Evolutionary conservation across 2,329 filamentous ascomycete genomes (phyloP).

Genomic region (Colletotrichum abscissum): DNA sequence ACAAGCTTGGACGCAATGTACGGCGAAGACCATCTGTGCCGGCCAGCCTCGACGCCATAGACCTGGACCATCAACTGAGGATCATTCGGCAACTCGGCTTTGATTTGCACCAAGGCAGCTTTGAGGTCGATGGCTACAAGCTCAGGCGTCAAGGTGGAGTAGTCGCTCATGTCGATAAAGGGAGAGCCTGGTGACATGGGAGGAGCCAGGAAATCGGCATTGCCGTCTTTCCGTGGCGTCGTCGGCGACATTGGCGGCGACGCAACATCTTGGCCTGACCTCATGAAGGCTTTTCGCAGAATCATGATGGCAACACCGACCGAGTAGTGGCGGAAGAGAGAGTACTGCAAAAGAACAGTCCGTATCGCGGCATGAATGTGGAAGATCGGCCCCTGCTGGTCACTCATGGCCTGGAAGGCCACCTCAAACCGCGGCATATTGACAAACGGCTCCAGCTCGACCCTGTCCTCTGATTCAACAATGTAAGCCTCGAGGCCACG

Average conservation of each 20-base stretch:
- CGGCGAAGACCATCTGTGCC: conserved; percentile 88
- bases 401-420: conserved; percentile 84
- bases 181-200: conserved; percentile 49
- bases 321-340: conserved; percentile 92
- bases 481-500: conserved; percentile 90
- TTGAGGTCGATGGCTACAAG: conserved; percentile 86
- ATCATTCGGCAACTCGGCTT: conserved; percentile 87
- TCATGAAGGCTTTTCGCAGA: conserved; percentile 75
- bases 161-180: conserved; percentile 43
- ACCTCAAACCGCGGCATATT: conserved; percentile 89
- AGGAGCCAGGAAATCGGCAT: conserved; percentile 50
- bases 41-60: conserved; percentile 83
- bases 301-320: conserved; percentile 85
- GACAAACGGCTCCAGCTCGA: conserved; percentile 88
- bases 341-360: conserved; percentile 87
- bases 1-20: conserved; percentile 82
- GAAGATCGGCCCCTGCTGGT: conserved; percentile 87
- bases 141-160: conserved; percentile 61
- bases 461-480: conserved; percentile 85
- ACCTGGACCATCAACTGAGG: conserved; percentile 93
- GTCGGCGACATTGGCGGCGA: conserved; percentile 38
- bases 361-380: conserved; percentile 86
- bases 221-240: conserved; percentile 41
- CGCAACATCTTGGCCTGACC: conserved; percentile 55
- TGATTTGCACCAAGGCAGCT: conserved; percentile 84